These are phyloP conservation scores for Tuber melanosporum DNA, from an alignment of 495 filamentous ascomycete species.

Conservation along the genomic window DNA sequence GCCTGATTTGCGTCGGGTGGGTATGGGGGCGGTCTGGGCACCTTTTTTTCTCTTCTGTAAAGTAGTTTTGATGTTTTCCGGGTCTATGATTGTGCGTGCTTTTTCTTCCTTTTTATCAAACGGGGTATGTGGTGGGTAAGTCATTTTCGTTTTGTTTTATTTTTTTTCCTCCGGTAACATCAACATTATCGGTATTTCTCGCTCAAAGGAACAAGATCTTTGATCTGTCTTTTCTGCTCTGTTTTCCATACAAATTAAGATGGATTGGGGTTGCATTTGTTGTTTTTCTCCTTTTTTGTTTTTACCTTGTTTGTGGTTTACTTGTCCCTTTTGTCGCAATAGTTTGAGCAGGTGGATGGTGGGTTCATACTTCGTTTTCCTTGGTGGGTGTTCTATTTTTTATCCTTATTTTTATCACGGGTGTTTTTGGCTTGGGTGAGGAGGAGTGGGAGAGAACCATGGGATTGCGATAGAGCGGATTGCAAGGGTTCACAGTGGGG, in stretches of 20 bases:
- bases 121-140: background rate
- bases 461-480: background rate
- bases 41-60: background rate
- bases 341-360: background rate
- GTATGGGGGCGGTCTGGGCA: background rate
- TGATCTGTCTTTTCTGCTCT: background rate
- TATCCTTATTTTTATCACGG: background rate
- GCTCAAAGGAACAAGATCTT: background rate
- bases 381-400: background rate
- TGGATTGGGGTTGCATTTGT: conserved; percentile 2
- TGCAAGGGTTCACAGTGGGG: background rate
- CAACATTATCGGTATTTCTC: background rate
- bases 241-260: background rate
- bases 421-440: background rate
- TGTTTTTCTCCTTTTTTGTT: background rate
- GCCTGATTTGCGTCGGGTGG: background rate
- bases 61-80: background rate
- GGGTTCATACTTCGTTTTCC: background rate
- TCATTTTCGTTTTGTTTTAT: background rate
- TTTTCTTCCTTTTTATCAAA: background rate
- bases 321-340: background rate
- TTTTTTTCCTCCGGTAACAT: background rate
- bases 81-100: background rate
- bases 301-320: background rate
- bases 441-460: background rate